Evolutionary conservation across 768 basidiomycete genomes (phyloP), one percentile per base, ranked within the genome.

Genomic region (Boletus barrowsii): DNA sequence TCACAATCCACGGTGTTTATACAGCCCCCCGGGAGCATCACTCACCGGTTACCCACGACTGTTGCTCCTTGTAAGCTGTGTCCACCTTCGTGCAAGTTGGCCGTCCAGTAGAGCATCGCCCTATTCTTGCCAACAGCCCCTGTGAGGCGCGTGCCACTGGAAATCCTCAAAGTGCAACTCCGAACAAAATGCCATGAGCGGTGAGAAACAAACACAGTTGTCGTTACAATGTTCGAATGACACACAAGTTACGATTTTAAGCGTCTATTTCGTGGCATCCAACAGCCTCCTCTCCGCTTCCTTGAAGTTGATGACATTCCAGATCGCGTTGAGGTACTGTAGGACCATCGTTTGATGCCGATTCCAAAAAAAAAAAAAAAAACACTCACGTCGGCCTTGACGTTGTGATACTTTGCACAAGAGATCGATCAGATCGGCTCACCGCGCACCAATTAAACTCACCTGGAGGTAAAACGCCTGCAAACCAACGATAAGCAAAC

Each of bases 281-380:
- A 66, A 50, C 50, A 73, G 70, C 57, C 82, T 73, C 57, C 76
- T 75, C 68, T 94, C 92, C 8, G 93, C 96, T 74, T 96, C 92
- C 64, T 90, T 83, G 74, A 93, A 98, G 79, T 97, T 93, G 80
- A 98, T 83, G 55, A 98, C 93, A 61, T 86, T 86, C 93, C 95
- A 98, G 68, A 98, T 93, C 20, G 93, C 93, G 44, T 82, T 83
- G 71, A 98, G 85, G 77, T 98, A 98, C 93, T 94, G 61, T 29
- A 4, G 43, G 24, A 43, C 37, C n/a, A 39, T 37, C 20, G 20
- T 44, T 29, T 6, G 18, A 29, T 14, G 35, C 17, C 14, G 10
- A 52, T 22, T 22, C 3, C 42, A 46, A 39, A 29, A 43, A 32
- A 2, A n/a, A n/a, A n/a, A n/a, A 81, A 33, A 35, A 35, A 35